Percentiles rank a stretch among this genome's conserved stretches.
Conservation (phyloP, 2,329 filamentous ascomycete genomes). For the Cordyceps cateniannulata region DNA sequence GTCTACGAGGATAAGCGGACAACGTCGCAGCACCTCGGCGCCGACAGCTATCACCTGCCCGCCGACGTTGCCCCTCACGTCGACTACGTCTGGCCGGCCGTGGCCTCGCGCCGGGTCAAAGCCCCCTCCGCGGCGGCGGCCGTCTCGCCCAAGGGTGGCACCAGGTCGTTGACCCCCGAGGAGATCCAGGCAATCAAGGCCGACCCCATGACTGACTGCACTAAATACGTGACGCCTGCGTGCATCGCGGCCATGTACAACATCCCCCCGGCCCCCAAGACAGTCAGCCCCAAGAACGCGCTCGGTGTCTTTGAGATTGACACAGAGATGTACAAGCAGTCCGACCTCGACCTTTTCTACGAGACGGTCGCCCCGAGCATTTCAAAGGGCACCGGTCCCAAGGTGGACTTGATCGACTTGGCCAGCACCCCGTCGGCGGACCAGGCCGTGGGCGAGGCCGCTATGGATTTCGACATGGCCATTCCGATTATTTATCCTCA, state of each 20-base stretch:
- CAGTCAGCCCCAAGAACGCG: slow-evolving; percentile 25
- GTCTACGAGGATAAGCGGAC: slow-evolving; percentile 34
- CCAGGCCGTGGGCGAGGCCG: slow-evolving; percentile 26
- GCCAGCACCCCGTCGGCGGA: slow-evolving; percentile 9
- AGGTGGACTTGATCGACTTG: slow-evolving; percentile 24
- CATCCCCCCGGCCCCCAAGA: slow-evolving; percentile 21
- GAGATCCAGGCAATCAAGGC: neutral
- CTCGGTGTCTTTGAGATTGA: slow-evolving; percentile 36
- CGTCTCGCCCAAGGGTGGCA: neutral
- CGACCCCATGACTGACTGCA: slow-evolving; percentile 28
- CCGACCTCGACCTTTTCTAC: slow-evolving; percentile 34
- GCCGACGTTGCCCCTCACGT: slow-evolving; percentile 27
- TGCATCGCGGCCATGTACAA: slow-evolving; percentile 43
- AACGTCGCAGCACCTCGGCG: slow-evolving; percentile 26
- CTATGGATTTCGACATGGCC: slow-evolving; percentile 42
- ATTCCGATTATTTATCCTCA: slow-evolving; percentile 47
- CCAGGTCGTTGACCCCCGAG: neutral
- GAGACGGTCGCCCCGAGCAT: slow-evolving; percentile 25
- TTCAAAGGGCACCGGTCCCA: slow-evolving; percentile 30
- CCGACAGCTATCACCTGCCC: slow-evolving; percentile 32
- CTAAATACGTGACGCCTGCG: slow-evolving; percentile 46
- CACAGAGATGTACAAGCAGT: slow-evolving; percentile 32
- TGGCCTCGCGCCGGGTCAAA: slow-evolving; percentile 22
- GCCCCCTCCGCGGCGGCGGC: neutral
- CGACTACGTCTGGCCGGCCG: slow-evolving; percentile 33